Conservation (phyloP, 1,284 basidiomycete genomes). For the Schizophyllum commune region DNA sequence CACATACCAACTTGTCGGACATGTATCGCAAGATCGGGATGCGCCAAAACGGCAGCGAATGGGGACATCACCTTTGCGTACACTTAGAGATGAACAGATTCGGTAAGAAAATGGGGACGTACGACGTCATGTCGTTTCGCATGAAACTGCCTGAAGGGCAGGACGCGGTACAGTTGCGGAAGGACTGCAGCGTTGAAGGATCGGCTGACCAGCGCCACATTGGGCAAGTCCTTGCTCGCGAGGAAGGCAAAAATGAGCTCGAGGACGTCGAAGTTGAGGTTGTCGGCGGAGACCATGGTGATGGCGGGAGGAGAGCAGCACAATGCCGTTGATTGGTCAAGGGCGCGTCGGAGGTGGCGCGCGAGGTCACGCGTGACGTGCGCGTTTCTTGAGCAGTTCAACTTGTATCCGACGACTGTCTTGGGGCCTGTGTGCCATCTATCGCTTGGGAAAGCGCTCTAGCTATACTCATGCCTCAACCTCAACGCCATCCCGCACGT, state of each 20-base stretch:
- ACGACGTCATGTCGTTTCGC: slow-evolving; percentile 49
- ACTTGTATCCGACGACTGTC: background rate
- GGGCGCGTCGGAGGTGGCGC: too few relatives aligned
- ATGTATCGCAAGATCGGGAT: slow-evolving; percentile 45
- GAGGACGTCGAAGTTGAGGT: slow-evolving; percentile 62
- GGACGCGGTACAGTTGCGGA: slow-evolving; percentile 49
- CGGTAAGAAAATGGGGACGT: slow-evolving; percentile 9
- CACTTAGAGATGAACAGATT: background rate
- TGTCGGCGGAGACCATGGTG: slow-evolving; percentile 56
- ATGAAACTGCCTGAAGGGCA: slow-evolving; percentile 46
- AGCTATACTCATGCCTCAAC: too few relatives aligned
- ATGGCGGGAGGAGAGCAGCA: background rate
- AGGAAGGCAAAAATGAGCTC: slow-evolving; percentile 53
- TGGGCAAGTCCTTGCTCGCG: slow-evolving; percentile 44
- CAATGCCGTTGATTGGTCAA: background rate
- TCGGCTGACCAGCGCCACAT: slow-evolving; percentile 51
- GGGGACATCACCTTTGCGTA: slow-evolving; percentile 39
- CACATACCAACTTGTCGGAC: slow-evolving; percentile 51
- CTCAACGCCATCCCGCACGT: too few relatives aligned
- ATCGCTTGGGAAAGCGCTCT: too few relatives aligned
- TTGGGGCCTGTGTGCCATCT: background rate
- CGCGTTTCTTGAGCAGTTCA: background rate
- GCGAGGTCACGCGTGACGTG: background rate
- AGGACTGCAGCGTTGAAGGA: slow-evolving; percentile 55
- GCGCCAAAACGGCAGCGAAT: slow-evolving; percentile 46